Evolutionary conservation across 495 filamentous ascomycete species (phyloP).

Genomic region (Trichoderma reesei): DNA sequence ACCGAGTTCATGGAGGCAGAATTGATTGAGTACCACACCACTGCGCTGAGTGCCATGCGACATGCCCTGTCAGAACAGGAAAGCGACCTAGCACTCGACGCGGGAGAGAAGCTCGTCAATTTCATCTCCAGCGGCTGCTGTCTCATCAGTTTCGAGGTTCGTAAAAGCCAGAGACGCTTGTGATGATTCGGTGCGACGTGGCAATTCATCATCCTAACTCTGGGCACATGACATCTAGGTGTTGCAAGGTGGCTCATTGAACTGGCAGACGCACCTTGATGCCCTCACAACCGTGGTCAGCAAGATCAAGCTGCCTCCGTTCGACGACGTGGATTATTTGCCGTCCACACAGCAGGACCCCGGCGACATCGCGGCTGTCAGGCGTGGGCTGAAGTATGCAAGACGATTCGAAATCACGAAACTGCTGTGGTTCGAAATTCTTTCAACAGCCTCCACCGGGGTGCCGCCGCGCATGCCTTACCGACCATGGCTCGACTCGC

Average conservation of each 20-base stretch:
- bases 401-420: not conserved
- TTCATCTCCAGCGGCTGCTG: slow-evolving; percentile 3
- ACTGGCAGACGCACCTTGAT: slow-evolving; percentile 4
- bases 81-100: not conserved
- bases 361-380: not conserved
- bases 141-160: slow-evolving; percentile 4
- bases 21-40: slow-evolving; percentile 4
- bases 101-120: not conserved
- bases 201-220: not conserved
- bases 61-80: not conserved
- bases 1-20: slow-evolving; percentile 4
- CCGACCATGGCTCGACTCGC: not conserved
- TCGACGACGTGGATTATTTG: not conserved
- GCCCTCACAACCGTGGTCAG: not conserved
- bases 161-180: not conserved
- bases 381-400: not conserved
- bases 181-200: not conserved
- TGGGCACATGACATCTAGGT: not conserved
- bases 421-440: not conserved
- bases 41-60: slow-evolving; percentile 2
- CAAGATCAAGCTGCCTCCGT: not conserved
- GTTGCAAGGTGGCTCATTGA: not conserved
- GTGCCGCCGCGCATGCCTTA: not conserved
- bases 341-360: not conserved
- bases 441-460: not conserved